A percentile compares a stretch with the other conserved stretches of the same genome.
Evolutionary conservation across 495 filamentous ascomycete genomes (phyloP).

Genomic region (Choiromyces venosus): DNA sequence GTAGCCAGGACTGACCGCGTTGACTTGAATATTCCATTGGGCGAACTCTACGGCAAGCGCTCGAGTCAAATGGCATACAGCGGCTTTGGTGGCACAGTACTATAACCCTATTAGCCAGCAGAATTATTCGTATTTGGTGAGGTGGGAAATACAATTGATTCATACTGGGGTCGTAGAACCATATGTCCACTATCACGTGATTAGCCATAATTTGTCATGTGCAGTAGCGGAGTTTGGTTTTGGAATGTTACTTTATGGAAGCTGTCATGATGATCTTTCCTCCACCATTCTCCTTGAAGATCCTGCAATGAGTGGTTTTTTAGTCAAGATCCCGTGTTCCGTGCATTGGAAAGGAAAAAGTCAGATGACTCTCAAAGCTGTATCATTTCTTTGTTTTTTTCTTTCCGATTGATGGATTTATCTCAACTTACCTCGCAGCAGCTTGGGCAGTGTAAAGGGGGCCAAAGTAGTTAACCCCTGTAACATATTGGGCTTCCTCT

Average conservation of each 20-base stretch:
- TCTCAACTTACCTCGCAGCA: conserved; percentile 31
- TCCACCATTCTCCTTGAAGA: conserved; percentile 38
- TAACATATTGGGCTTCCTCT: conserved; percentile 36
- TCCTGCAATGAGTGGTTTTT: conserved; percentile 8
- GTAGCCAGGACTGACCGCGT: conserved; percentile 81
- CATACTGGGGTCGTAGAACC: conserved; percentile 39
- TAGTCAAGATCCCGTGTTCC: not conserved
- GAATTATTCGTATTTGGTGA: not conserved
- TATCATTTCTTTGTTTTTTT: not conserved
- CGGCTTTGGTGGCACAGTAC: conserved; percentile 61
- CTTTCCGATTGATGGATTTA: not conserved
- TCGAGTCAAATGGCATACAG: conserved; percentile 72
- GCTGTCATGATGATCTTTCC: conserved; percentile 42
- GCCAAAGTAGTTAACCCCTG: conserved; percentile 40
- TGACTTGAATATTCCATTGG: conserved; percentile 74
- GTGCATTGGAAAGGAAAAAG: not conserved
- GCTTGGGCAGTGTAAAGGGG: conserved; percentile 39
- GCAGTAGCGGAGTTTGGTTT: not conserved
- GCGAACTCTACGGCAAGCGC: conserved; percentile 89
- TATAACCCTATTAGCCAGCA: conserved; percentile 2
- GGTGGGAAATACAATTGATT: conserved; percentile 35
- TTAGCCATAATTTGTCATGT: conserved; percentile 12
- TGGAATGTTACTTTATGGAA: conserved; percentile 36
- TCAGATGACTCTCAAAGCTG: not conserved
- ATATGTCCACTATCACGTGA: conserved; percentile 36